These are phyloP conservation scores for Cicer cuneatum DNA, from an alignment of 306 rosid species.

Conservation along the genomic window DNA sequence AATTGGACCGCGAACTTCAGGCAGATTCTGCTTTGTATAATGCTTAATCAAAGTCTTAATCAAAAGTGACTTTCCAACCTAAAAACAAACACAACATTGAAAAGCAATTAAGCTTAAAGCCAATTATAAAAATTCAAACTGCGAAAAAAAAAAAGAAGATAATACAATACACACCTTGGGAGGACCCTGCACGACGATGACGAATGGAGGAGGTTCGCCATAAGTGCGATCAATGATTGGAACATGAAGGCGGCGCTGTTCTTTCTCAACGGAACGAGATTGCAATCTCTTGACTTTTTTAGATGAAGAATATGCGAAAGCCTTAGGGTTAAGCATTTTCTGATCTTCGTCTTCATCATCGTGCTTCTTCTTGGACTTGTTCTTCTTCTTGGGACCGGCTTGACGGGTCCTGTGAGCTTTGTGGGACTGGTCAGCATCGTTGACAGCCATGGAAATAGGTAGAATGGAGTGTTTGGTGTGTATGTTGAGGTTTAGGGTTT, in stretches of 20 bases:
- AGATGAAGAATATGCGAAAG: slow-evolving; percentile 76
- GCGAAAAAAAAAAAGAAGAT: background rate
- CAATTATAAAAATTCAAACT: background rate
- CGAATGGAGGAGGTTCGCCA: slow-evolving; percentile 84
- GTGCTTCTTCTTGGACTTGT: slow-evolving; percentile 30
- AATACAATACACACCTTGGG: slow-evolving; percentile 61
- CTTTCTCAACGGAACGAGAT: slow-evolving; percentile 93
- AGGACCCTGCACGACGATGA: slow-evolving; percentile 93
- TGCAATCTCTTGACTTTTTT: slow-evolving; percentile 79
- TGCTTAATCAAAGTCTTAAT: slow-evolving; percentile 83
- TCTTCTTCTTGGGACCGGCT: slow-evolving; percentile 77
- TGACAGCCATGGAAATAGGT: slow-evolving; percentile 57
- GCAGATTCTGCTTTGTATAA: slow-evolving; percentile 85
- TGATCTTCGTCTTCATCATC: slow-evolving; percentile 48
- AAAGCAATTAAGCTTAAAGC: background rate
- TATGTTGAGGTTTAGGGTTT: slow-evolving; percentile 47
- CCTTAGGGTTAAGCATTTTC: slow-evolving; percentile 73
- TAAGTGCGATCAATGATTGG: slow-evolving; percentile 79
- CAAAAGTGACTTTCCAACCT: slow-evolving; percentile 95
- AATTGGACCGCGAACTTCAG: slow-evolving; percentile 86
- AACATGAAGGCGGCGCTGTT: slow-evolving; percentile 88
- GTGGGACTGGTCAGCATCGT: slow-evolving; percentile 71
- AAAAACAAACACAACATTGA: slow-evolving; percentile 11
- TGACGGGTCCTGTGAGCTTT: slow-evolving; percentile 76
- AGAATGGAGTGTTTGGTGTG: background rate